These are phyloP conservation scores for Arthrobotrys entomopaga DNA, from an alignment of 2,329 filamentous ascomycete genomes.

Conservation along the genomic window DNA sequence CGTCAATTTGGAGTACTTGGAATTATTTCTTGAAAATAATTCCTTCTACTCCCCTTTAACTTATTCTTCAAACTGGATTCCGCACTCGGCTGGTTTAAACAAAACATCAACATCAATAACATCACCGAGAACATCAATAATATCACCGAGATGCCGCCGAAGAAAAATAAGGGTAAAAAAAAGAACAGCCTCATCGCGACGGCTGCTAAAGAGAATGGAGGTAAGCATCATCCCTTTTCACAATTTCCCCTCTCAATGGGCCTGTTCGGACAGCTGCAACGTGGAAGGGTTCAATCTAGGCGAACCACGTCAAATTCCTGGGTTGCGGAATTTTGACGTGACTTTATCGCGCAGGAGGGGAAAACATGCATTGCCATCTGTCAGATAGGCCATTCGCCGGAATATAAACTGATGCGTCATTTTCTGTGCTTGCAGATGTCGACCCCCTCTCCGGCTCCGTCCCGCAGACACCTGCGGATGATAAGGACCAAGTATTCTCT, in stretches of 20 bases:
- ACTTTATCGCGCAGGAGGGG: slow-evolving; percentile 26
- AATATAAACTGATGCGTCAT: slow-evolving; percentile 47
- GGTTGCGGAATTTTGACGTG: slow-evolving; percentile 11
- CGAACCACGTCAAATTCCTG: slow-evolving; percentile 37
- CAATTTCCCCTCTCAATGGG: slow-evolving; percentile 6
- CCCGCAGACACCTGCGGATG: slow-evolving; percentile 40
- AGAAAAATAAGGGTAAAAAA: slow-evolving; percentile 46
- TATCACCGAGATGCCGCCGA: slow-evolving; percentile 46
- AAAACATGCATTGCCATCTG: slow-evolving; percentile 54
- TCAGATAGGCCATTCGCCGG: slow-evolving; percentile 37
- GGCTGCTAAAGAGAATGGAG: slow-evolving; percentile 45
- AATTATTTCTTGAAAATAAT: slow-evolving; percentile 55
- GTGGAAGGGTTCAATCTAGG: neutral
- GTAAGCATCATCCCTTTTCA: slow-evolving; percentile 17
- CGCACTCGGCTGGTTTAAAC: slow-evolving; percentile 52
- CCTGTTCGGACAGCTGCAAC: neutral
- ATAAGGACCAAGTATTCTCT: slow-evolving; percentile 37
- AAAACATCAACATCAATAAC: slow-evolving; percentile 39
- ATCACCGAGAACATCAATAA: slow-evolving; percentile 41
- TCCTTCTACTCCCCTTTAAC: slow-evolving; percentile 43
- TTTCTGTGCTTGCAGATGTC: slow-evolving; percentile 31
- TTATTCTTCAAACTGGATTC: slow-evolving; percentile 51
- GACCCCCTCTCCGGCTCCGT: slow-evolving; percentile 41
- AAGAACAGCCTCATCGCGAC: slow-evolving; percentile 38
- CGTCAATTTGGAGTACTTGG: slow-evolving; percentile 37